These are phyloP conservation scores for Metarhizium sp. DNA, from an alignment of 2,329 filamentous ascomycete genomes.

Conservation along the genomic window DNA sequence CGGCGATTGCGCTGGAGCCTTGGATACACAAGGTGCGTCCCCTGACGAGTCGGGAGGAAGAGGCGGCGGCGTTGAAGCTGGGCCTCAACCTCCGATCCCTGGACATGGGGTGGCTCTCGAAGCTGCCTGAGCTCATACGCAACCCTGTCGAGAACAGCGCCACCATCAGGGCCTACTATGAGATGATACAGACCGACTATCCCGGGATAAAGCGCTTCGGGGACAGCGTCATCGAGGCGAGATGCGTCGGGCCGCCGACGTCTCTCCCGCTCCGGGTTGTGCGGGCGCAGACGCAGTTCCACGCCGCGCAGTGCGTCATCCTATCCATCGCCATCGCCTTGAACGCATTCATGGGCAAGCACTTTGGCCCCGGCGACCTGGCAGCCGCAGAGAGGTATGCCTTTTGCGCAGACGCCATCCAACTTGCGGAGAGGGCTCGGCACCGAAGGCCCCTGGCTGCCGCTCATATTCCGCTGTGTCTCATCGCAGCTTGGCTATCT, in stretches of 20 bases:
- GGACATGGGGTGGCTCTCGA: conserved; percentile 7
- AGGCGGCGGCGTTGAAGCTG: background rate
- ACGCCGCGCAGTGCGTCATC: conserved; percentile 11
- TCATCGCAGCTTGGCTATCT: conserved; percentile 16
- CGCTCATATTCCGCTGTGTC: conserved; percentile 15
- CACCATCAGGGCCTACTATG: conserved; percentile 11
- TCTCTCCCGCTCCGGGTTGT: conserved; percentile 1
- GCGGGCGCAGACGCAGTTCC: conserved; percentile 4
- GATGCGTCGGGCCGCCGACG: background rate
- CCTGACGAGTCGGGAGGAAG: background rate
- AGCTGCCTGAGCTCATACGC: conserved; percentile 12
- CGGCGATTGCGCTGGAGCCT: conserved; percentile 13
- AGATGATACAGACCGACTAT: conserved; percentile 10
- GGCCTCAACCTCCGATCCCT: conserved; percentile 3
- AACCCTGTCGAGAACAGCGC: conserved; percentile 10
- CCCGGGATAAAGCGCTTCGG: conserved; percentile 4
- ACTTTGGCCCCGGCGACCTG: conserved; percentile 7
- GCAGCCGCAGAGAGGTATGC: conserved; percentile 10
- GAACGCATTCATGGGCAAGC: conserved; percentile 15
- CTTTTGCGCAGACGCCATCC: conserved; percentile 15
- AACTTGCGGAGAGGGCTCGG: conserved; percentile 11
- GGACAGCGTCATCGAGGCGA: background rate
- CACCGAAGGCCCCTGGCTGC: conserved; percentile 18
- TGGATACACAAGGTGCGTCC: conserved; percentile 11
- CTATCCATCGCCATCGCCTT: conserved; percentile 13